A percentile compares a stretch with the other conserved stretches of the same genome.
Conservation (phyloP, 305 asterid genomes). For the Galium porrigens region DNA sequence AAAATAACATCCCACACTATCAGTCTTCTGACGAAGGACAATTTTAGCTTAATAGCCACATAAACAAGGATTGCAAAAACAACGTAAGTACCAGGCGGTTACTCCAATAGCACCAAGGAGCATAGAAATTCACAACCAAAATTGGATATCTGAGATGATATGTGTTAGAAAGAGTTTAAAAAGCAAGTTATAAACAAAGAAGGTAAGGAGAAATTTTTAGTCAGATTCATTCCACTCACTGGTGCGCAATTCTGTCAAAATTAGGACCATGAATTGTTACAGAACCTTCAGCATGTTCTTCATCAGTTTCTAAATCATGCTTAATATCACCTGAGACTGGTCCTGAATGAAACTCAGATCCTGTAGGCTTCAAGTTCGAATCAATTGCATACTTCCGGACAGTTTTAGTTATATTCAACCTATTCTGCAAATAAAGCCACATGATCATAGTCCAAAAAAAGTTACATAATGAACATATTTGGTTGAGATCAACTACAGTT, state of each 20-base stretch:
- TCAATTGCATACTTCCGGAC: slow-evolving; percentile 70
- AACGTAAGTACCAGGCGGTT: slow-evolving; percentile 55
- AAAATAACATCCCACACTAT: slow-evolving; percentile 9
- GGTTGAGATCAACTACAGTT: background rate
- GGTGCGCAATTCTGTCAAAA: slow-evolving; percentile 72
- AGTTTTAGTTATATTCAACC: slow-evolving; percentile 86
- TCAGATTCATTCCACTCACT: slow-evolving; percentile 39
- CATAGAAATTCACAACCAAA: slow-evolving; percentile 82
- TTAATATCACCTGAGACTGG: slow-evolving; percentile 34
- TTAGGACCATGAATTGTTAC: slow-evolving; percentile 44
- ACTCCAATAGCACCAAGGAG: slow-evolving; percentile 99
- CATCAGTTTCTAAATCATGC: slow-evolving; percentile 73
- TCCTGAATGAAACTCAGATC: slow-evolving; percentile 68
- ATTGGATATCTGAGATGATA: slow-evolving; percentile 49
- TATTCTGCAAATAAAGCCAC: slow-evolving; percentile 45
- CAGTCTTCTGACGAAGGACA: slow-evolving; percentile 1
- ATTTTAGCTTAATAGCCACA: slow-evolving; percentile 1
- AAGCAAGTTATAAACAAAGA: background rate
- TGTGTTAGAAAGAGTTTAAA: slow-evolving; percentile 1
- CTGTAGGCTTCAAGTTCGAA: slow-evolving; percentile 57
- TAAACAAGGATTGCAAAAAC: slow-evolving; percentile 1
- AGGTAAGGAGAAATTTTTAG: slow-evolving; percentile 1
- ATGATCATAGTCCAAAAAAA: slow-evolving; percentile 9
- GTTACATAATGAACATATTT: background rate
- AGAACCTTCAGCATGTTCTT: slow-evolving; percentile 81